phyloP scores from a whole-genome alignment of 305 asterid species.

The Solanum aculeatissimum region DNA sequence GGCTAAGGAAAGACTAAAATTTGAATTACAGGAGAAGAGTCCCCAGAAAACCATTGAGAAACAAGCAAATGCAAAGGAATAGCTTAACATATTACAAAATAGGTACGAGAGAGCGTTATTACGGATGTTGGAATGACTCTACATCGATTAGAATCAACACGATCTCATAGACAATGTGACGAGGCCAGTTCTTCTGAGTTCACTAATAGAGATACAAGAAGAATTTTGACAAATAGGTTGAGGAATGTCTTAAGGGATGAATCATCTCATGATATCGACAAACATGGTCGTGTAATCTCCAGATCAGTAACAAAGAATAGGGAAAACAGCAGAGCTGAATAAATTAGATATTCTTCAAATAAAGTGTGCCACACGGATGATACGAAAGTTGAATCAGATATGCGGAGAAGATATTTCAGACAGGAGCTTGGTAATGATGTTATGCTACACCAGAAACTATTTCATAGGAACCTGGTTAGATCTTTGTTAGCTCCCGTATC shows the following conservation, averaged over 20 bases:
- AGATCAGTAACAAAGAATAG: slow-evolving; percentile 23
- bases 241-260: slow-evolving; percentile 60
- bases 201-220: slow-evolving; percentile 51
- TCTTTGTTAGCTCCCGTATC: slow-evolving; percentile 91
- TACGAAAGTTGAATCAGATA: slow-evolving; percentile 26
- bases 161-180: slow-evolving; percentile 52
- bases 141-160: slow-evolving; percentile 66
- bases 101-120: slow-evolving; percentile 58
- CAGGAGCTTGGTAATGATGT: slow-evolving; percentile 28
- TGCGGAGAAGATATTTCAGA: slow-evolving; percentile 42
- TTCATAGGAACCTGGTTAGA: slow-evolving; percentile 68
- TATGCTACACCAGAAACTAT: slow-evolving; percentile 29
- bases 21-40: slow-evolving; percentile 61
- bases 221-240: slow-evolving; percentile 53
- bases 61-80: slow-evolving; percentile 63
- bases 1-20: slow-evolving; percentile 73
- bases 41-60: slow-evolving; percentile 41
- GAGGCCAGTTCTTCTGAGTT: slow-evolving; percentile 51
- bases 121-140: slow-evolving; percentile 47
- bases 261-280: slow-evolving; percentile 27
- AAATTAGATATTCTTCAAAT: neutral
- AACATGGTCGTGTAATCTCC: slow-evolving; percentile 25
- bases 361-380: neutral
- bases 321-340: slow-evolving; percentile 24
- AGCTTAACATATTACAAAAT: slow-evolving; percentile 63